Evolutionary conservation across 164 flowering plant genomes (phyloP).

Genomic region (Sedum album): DNA sequence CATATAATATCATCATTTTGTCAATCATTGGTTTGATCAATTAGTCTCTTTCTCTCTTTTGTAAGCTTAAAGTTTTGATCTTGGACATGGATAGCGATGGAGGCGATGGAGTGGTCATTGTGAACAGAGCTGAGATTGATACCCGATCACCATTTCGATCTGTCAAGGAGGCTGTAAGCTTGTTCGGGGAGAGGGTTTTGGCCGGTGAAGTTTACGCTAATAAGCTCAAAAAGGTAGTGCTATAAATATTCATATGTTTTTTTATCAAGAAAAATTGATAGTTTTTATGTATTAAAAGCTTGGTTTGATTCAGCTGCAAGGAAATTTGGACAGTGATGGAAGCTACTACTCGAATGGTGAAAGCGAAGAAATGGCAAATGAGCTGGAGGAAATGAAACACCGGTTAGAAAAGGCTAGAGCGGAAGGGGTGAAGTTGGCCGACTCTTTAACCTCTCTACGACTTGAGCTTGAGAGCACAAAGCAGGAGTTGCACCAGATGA

Average conservation of each 20-base stretch:
- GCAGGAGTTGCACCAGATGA: not conserved
- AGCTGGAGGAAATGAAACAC: slow-evolving; percentile 2
- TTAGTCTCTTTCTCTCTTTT: not conserved
- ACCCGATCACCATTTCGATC: not conserved
- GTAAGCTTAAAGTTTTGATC: no score
- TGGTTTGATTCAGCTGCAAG: not conserved
- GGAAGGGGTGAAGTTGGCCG: not conserved
- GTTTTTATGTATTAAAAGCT: not conserved
- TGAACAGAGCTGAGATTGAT: not conserved
- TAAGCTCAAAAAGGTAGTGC: not conserved
- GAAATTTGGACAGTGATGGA: not conserved
- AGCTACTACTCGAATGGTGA: not conserved
- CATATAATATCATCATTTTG: not conserved
- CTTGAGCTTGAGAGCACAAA: slow-evolving; percentile 2
- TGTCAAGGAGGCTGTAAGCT: not conserved
- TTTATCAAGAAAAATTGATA: not conserved
- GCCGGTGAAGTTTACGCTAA: not conserved
- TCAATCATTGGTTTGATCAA: not conserved
- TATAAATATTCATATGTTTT: no score
- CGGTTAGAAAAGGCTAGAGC: slow-evolving; percentile 3
- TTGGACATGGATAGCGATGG: slow-evolving; percentile 5
- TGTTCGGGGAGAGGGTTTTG: slow-evolving; percentile 6
- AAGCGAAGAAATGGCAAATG: slow-evolving; percentile 4
- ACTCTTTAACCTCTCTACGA: not conserved
- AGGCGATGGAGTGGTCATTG: not conserved